Conservation (phyloP, 1,284 basidiomycete genomes). For the Malassezia sympodialis region DNA sequence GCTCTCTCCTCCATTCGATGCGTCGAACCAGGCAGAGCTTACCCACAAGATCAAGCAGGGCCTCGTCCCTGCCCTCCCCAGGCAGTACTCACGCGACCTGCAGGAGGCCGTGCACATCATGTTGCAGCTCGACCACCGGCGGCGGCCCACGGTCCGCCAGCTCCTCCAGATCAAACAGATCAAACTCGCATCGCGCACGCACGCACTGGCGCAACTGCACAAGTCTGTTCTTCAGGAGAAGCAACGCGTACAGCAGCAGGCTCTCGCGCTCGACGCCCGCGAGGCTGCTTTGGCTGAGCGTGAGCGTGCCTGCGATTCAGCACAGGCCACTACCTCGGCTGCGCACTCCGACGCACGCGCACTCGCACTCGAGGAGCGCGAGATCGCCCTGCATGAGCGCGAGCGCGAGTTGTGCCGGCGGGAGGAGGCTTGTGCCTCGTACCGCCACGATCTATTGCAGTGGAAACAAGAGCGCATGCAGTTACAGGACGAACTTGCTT, state of each 20-base stretch:
- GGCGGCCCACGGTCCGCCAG: constrained; percentile 68
- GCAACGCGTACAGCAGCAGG: constrained; percentile 8
- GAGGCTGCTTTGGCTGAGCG: constrained; percentile 11
- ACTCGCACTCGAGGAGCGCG: constrained; percentile 8
- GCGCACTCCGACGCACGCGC: neutral
- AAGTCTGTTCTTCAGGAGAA: constrained; percentile 3
- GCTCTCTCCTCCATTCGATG: constrained; percentile 67
- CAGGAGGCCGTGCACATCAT: constrained; percentile 69
- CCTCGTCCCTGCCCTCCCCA: constrained; percentile 71
- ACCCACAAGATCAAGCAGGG: constrained; percentile 72
- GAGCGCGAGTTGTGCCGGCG: constrained; percentile 2
- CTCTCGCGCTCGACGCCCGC: neutral
- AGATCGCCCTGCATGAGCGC: constrained; percentile 1
- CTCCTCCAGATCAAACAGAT: constrained; percentile 67
- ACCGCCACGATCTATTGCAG: neutral
- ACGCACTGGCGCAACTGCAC: constrained; percentile 14
- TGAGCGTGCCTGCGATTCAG: neutral
- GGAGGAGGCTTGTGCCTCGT: constrained; percentile 1
- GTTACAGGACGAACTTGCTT: neutral
- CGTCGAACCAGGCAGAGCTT: constrained; percentile 73
- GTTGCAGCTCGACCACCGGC: constrained; percentile 58
- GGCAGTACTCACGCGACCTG: constrained; percentile 65
- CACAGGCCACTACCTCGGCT: neutral
- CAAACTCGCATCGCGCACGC: constrained; percentile 53
- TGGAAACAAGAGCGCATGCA: constrained; percentile 7